phyloP scores from a whole-genome alignment of 805 yeast genomes.

The Saccharomycopsis amapae region DNA sequence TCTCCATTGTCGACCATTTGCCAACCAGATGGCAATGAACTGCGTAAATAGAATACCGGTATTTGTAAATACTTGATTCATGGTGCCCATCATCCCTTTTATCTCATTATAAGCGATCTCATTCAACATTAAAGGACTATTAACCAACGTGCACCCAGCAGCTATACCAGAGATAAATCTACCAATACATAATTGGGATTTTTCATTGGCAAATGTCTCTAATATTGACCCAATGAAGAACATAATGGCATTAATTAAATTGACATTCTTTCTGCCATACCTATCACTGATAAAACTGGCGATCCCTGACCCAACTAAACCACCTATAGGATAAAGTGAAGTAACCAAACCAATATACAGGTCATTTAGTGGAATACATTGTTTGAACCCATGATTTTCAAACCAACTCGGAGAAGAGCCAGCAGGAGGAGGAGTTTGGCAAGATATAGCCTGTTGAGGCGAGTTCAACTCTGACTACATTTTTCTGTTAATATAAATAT shows the following conservation, averaged over 20 bases:
- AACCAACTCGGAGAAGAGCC: conserved; percentile 23
- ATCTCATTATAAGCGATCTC: conserved; percentile 66
- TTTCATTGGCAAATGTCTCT: conserved; percentile 44
- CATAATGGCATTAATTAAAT: conserved; percentile 43
- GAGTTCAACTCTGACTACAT: conserved; percentile 79
- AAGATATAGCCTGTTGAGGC: conserved; percentile 66
- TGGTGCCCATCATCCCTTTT: conserved; percentile 77
- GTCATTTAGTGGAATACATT: conserved; percentile 51
- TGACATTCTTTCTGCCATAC: conserved; percentile 53
- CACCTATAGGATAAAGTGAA: conserved; percentile 81
- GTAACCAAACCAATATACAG: conserved; percentile 65
- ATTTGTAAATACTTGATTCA: conserved; percentile 84
- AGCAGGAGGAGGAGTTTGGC: conserved; percentile 28
- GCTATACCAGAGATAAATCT: conserved; percentile 76
- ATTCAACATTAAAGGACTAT: conserved; percentile 73
- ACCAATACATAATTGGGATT: conserved; percentile 47
- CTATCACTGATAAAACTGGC: conserved; percentile 60
- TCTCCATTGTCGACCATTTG: conserved; percentile 68
- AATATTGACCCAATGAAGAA: conserved; percentile 57
- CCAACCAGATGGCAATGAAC: conserved; percentile 59
- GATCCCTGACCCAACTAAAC: conserved; percentile 63
- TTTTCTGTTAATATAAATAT: neutral
- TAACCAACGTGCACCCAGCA: conserved; percentile 83
- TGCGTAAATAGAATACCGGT: conserved; percentile 81
- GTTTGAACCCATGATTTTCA: conserved; percentile 28